phyloP scores from a whole-genome alignment of 2,329 filamentous ascomycete genomes.

The Apiospora phragmitis region DNA sequence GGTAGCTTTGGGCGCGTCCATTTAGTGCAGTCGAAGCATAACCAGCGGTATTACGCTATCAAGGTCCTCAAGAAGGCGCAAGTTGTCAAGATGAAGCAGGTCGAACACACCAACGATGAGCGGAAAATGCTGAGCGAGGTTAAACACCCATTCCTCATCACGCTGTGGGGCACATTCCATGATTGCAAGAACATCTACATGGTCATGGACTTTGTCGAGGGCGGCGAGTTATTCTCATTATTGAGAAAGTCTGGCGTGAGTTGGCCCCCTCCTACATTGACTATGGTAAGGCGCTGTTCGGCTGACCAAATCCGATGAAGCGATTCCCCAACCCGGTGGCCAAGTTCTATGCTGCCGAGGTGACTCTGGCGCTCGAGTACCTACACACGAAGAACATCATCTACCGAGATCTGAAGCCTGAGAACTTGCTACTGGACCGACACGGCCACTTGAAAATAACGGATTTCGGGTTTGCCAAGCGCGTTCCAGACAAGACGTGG shows the following conservation, averaged over 20 bases:
- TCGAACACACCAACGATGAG: slow-evolving; percentile 99
- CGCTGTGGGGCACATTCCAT: slow-evolving; percentile 97
- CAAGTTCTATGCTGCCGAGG: slow-evolving; percentile 98
- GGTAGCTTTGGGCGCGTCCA: slow-evolving; percentile 97
- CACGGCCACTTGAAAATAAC: slow-evolving; percentile 97
- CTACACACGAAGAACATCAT: slow-evolving; percentile 94
- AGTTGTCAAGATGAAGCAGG: slow-evolving; percentile 99
- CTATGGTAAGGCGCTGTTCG: neutral
- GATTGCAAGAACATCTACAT: slow-evolving; percentile 96
- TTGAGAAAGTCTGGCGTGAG: slow-evolving; percentile 87
- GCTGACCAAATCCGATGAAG: slow-evolving; percentile 46
- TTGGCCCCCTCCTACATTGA: slow-evolving; percentile 17
- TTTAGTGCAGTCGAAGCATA: slow-evolving; percentile 95
- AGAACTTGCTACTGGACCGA: slow-evolving; percentile 87
- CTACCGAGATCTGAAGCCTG: slow-evolving; percentile 94
- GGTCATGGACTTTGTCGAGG: slow-evolving; percentile 99
- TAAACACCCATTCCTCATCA: slow-evolving; percentile 97
- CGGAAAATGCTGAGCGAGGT: slow-evolving; percentile 93
- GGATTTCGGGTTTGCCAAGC: slow-evolving; percentile 98
- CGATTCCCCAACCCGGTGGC: slow-evolving; percentile 98
- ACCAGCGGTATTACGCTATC: slow-evolving; percentile 96
- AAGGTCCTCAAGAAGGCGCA: slow-evolving; percentile 98
- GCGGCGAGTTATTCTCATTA: slow-evolving; percentile 94
- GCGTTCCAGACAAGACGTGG: slow-evolving; percentile 98
- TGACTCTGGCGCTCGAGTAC: slow-evolving; percentile 93